Evolutionary conservation across 805 yeast genomes (phyloP), one percentile per base, ranked within the genome.

Genomic region (Candida orba): DNA sequence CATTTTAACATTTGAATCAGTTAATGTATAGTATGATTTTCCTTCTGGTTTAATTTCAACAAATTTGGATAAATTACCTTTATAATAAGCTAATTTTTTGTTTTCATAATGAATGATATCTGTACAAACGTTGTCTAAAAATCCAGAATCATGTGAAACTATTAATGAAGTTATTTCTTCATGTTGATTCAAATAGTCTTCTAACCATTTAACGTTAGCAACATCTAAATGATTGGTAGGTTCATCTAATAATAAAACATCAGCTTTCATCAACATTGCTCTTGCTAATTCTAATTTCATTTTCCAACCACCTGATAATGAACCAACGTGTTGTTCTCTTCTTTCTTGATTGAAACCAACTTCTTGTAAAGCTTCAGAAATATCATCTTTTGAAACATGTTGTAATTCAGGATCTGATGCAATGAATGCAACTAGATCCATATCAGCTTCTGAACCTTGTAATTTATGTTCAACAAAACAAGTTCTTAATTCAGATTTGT

Each of bases 211-310:
- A 47, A 93, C 98, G 57, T 91, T 91, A 36, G 78, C 71, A 40
- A 88, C 96, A 72, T 93, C 99, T 76, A 91, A 79, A 71, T 91
- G 99, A 71, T 91, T 91, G 52, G 99, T 91, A 65, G 99, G 99
- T 78, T 91, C 99, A 68, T 91, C 99, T 60, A 91, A 75, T 55
- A 91, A 73, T 58, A 91, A 75, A 44, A 91, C 90, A 68, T 91
- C 99, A 31, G 98, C 99, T 66, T 82, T 88, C 88, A 89, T 86
- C 55, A 91, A 73, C 96, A 91, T 90, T 32, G 98, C 99, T 71
- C 97, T 83, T n/a, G 98, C 99, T 59, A 91, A 74, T 68, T 90
- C 98, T 54, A 91, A 76, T 70, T 91, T 91, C 99, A 91, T 91
- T 69, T 93, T 93, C 99, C 99, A 91, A 66, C 99, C 99, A 67